phyloP scores from a whole-genome alignment of 2,329 filamentous ascomycete species.

The Pseudogymnoascus sp. region DNA sequence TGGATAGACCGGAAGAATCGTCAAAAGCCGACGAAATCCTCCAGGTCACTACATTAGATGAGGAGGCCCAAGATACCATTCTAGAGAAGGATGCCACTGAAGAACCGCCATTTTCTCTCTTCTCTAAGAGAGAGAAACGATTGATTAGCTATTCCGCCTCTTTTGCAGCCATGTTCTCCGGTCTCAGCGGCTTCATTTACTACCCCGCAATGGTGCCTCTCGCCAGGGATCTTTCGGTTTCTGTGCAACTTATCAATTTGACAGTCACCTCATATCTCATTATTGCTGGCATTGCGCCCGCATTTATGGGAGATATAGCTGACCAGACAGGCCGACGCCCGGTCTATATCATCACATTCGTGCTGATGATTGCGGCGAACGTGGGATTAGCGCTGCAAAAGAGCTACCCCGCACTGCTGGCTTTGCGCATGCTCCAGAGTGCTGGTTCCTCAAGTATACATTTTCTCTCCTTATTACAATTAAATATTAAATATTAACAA shows the following conservation, averaged over 20 bases:
- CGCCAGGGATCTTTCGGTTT: not conserved
- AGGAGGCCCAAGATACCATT: not conserved
- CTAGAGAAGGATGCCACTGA: not conserved
- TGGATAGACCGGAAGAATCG: not conserved
- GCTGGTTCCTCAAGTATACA: no score
- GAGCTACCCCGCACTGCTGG: slow-evolving; percentile 33
- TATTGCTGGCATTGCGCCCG: not conserved
- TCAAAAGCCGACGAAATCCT: not conserved
- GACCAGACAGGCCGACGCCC: slow-evolving; percentile 46
- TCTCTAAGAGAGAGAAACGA: not conserved
- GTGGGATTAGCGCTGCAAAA: slow-evolving; percentile 42
- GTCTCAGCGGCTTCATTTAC: not conserved
- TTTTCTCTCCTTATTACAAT: no score
- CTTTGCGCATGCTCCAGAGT: not conserved
- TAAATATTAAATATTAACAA: no score
- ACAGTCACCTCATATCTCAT: slow-evolving; percentile 5
- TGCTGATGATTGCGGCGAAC: slow-evolving; percentile 45
- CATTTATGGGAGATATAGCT: slow-evolving; percentile 19
- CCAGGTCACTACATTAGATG: not conserved
- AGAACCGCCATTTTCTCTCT: not conserved
- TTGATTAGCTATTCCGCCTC: not conserved
- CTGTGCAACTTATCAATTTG: slow-evolving; percentile 1
- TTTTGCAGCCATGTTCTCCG: slow-evolving; percentile 20
- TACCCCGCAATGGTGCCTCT: not conserved
- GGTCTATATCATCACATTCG: slow-evolving; percentile 43